phyloP scores from a whole-genome alignment of 371 early-diverging fungal genomes.

The Gilbertella persicaria region DNA sequence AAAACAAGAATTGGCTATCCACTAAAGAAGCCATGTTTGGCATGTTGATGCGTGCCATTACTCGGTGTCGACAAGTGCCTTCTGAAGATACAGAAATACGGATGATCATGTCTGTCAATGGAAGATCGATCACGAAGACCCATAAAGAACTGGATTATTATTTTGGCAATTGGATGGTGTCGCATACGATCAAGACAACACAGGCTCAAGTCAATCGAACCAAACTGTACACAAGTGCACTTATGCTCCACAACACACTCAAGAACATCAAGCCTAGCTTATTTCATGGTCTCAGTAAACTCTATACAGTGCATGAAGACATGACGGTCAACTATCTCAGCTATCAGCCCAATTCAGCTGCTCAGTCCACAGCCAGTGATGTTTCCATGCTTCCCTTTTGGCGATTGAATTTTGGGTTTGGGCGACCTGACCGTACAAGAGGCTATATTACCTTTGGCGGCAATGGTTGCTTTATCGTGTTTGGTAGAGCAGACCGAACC shows the following conservation, averaged over 20 bases:
- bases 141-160: constrained; percentile 34
- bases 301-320: constrained; percentile 41
- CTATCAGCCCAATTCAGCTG: constrained; percentile 36
- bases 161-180: constrained; percentile 49
- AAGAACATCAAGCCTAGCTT: constrained; percentile 18
- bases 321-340: constrained; percentile 43
- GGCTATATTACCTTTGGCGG: constrained; percentile 47
- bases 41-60: constrained; percentile 38
- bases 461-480: constrained; percentile 39
- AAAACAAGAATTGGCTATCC: constrained; percentile 30
- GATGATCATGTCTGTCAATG: constrained; percentile 35
- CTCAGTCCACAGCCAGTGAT: constrained; percentile 34
- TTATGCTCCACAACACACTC: constrained; percentile 23
- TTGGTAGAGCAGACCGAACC: constrained; percentile 31
- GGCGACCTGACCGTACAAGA: constrained; percentile 37
- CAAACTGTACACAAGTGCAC: constrained; percentile 22
- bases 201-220: constrained; percentile 17
- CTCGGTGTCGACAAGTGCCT: constrained; percentile 20
- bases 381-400: constrained; percentile 38
- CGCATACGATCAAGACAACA: constrained; percentile 21
- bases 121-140: constrained; percentile 32
- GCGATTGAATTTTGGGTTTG: constrained; percentile 39
- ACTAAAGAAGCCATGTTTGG: constrained; percentile 43
- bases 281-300: constrained; percentile 40
- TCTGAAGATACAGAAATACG: constrained; percentile 21